phyloP scores from a whole-genome alignment of 2,329 filamentous ascomycete species.

The Diplodia corticola region DNA sequence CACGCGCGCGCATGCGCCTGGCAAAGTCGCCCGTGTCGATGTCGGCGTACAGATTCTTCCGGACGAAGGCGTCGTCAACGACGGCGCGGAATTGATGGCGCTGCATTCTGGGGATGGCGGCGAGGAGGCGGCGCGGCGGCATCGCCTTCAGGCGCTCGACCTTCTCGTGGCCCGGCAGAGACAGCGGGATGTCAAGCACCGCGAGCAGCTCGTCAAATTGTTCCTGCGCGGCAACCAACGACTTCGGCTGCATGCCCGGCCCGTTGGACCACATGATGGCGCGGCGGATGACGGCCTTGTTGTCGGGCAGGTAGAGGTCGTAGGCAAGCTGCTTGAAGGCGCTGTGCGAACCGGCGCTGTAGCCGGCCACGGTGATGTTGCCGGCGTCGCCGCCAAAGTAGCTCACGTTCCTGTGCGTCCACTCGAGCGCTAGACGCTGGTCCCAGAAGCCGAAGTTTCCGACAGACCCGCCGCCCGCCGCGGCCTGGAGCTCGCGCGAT shows the following conservation, averaged over 20 bases:
- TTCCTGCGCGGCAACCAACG: slow-evolving; percentile 46
- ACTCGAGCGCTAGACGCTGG: slow-evolving; percentile 57
- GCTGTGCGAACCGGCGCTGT: slow-evolving; percentile 59
- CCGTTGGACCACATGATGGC: slow-evolving; percentile 58
- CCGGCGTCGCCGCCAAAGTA: slow-evolving; percentile 53
- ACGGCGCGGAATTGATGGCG: slow-evolving; percentile 57
- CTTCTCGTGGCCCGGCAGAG: slow-evolving; percentile 46
- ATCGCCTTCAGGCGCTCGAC: slow-evolving; percentile 47
- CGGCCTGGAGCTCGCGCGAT: slow-evolving; percentile 48
- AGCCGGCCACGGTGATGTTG: slow-evolving; percentile 57
- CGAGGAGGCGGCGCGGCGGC: slow-evolving; percentile 43
- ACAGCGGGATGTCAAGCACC: slow-evolving; percentile 46
- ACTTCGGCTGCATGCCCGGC: slow-evolving; percentile 55
- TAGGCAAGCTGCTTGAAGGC: slow-evolving; percentile 60
- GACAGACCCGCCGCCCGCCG: slow-evolving; percentile 38
- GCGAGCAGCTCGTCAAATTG: slow-evolving; percentile 56
- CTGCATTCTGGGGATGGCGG: slow-evolving; percentile 43
- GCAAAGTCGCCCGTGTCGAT: slow-evolving; percentile 54
- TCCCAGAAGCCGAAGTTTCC: slow-evolving; percentile 61
- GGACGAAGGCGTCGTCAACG: slow-evolving; percentile 53
- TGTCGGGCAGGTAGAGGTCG: slow-evolving; percentile 52
- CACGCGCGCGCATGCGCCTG: slow-evolving; percentile 44
- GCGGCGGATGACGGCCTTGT: slow-evolving; percentile 51
- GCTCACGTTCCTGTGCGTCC: slow-evolving; percentile 54
- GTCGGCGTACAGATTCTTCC: slow-evolving; percentile 44